Conservation (phyloP, 164 flowering plant genomes). For the Buxus sempervirens region DNA sequence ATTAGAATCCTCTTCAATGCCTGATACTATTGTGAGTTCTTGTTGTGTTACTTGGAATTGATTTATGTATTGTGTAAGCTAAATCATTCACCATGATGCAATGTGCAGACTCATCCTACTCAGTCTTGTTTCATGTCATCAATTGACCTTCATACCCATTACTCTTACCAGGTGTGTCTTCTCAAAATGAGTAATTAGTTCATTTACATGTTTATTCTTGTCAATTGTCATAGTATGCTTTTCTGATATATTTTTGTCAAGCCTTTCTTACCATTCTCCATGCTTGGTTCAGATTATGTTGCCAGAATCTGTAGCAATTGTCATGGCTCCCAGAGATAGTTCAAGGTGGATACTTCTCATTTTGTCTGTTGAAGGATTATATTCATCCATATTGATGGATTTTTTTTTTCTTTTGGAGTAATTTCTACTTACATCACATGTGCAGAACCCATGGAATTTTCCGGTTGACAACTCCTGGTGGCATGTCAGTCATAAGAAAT, state of each 20-base stretch:
- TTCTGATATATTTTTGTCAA: not conserved
- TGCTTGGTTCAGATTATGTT: slow-evolving; percentile 65
- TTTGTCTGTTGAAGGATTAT: not conserved
- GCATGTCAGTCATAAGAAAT: slow-evolving; percentile 74
- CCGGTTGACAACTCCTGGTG: slow-evolving; percentile 79
- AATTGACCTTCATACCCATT: slow-evolving; percentile 91
- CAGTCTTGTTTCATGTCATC: slow-evolving; percentile 99
- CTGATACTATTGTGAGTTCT: not conserved
- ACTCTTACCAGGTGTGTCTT: slow-evolving; percentile 76
- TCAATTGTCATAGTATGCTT: no score
- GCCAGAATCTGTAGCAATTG: slow-evolving; percentile 95
- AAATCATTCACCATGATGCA: not conserved
- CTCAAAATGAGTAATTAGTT: not conserved
- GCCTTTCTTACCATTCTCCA: not conserved
- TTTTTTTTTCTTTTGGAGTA: not conserved
- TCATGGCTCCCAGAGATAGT: slow-evolving; percentile 90
- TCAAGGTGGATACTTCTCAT: slow-evolving; percentile 37
- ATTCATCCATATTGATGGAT: not conserved
- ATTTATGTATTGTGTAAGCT: not conserved
- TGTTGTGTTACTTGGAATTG: not conserved
- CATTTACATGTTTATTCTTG: not conserved
- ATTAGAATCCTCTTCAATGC: not conserved
- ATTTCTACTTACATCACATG: not conserved
- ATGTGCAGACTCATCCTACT: slow-evolving; percentile 90
- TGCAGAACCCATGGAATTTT: slow-evolving; percentile 88